A percentile compares a stretch with the other conserved stretches of the same genome.
Evolutionary conservation across 495 filamentous ascomycete genomes (phyloP).

Genomic region (Penicillium arizonense): DNA sequence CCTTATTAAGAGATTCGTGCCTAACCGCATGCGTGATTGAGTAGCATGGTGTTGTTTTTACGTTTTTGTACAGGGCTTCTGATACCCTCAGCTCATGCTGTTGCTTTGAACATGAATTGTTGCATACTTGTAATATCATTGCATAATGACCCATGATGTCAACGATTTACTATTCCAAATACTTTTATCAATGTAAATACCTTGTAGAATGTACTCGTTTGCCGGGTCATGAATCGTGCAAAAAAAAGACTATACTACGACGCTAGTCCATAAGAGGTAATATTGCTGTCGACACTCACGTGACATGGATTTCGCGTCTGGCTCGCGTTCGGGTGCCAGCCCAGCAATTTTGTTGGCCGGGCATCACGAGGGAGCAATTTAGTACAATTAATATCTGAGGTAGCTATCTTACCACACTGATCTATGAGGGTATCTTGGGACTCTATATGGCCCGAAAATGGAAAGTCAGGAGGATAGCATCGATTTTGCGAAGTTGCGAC

Average conservation of each 20-base stretch:
- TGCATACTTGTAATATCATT: conserved; percentile 6
- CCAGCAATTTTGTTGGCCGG: not conserved
- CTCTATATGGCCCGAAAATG: conserved; percentile 24
- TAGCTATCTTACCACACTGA: not conserved
- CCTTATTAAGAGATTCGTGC: conserved; percentile 75
- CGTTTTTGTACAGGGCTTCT: conserved; percentile 13
- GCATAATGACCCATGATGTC: conserved; percentile 1
- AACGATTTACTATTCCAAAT: not conserved
- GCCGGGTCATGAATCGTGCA: too few species aligned
- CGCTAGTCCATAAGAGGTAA: conserved; percentile 29
- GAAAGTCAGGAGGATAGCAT: conserved; percentile 46
- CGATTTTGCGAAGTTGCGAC: conserved; percentile 49
- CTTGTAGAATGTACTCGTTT: too few species aligned
- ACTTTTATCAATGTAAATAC: not conserved
- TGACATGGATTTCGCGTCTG: conserved; percentile 40
- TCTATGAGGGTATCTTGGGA: not conserved
- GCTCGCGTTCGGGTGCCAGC: conserved; percentile 9
- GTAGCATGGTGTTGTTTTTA: conserved; percentile 38
- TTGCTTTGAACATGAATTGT: not conserved
- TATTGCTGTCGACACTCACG: conserved; percentile 34
- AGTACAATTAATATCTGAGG: too few species aligned
- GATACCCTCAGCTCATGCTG: conserved; percentile 14
- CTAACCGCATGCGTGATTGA: conserved; percentile 74
- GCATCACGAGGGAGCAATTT: not conserved
- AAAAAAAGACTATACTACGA: too few species aligned